Evolutionary conservation across 257 asterid species (phyloP), one percentile per base, ranked within the genome.

Genomic region (Scutellaria galericulata): DNA sequence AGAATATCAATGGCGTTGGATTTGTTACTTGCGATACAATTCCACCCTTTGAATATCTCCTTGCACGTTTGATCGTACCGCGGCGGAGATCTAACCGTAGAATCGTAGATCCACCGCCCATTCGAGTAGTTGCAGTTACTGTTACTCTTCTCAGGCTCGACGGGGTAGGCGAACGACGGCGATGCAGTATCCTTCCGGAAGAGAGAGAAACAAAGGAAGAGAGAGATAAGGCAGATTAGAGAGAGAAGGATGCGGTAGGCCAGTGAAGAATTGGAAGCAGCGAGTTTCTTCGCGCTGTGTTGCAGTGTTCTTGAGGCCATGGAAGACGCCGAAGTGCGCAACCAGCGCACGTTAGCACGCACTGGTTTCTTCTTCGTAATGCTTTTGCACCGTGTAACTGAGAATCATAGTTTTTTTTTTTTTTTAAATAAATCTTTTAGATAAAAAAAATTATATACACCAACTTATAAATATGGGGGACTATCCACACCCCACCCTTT

Each of bases 11-110:
- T 20, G 11, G 97, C 96, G 72, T 92, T 95, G 66, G 91, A 76
- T 82, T 92, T 90, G 77, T 83, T 76, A 52, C 89, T 75, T 57
- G 84, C 90, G 46, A 95, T 85, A 85, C 99, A 95, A 79, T 89
- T 95, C 98, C 97, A 92, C n/a, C 99, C 98, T 77, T 87, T 90
- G 84, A 81, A 95, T 78, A 95, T 92, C 89, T 90, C 99, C 87
- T 91, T 94, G 75, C 99, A 94, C 31, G 89, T 87, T 48, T 84
- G 82, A 72, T 87, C 97, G 78, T 94, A 92, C 65, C 93, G 89
- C 72, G 85, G 89, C 66, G 89, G 87, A 51, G 86, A 78, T 78
- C 70, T 83, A 76, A 83, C 75, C 0, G 78, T 59, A n/a, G 76
- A 81, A 80, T 95, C 88, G 78, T 84, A 84, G 81, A 88, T 80